Conservation (phyloP, 208 protist genomes). For the Acanthamoeba sp. region DNA sequence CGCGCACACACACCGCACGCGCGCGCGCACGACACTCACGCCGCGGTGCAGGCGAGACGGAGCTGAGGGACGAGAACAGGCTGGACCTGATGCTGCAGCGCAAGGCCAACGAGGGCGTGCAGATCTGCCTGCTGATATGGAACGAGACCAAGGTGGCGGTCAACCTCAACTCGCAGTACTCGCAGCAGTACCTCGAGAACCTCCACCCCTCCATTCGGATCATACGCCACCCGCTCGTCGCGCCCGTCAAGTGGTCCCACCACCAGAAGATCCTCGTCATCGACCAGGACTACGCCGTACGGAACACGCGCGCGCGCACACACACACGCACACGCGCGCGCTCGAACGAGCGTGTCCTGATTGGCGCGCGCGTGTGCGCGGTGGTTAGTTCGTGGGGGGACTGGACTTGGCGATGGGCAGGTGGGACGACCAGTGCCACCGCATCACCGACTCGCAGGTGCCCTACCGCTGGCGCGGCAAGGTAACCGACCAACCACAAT, state of each 20-base stretch:
- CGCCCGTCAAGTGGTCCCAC: conserved; percentile 65
- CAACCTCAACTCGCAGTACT: conserved; percentile 61
- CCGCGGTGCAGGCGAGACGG: not conserved
- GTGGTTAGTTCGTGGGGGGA: conserved; percentile 61
- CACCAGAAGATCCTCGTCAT: conserved; percentile 70
- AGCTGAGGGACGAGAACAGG: not conserved
- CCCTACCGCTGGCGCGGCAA: conserved; percentile 78
- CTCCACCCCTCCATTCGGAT: not conserved
- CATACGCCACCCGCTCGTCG: not conserved
- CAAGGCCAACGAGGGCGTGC: not conserved
- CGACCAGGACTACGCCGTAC: conserved; percentile 73
- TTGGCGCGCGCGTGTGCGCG: conserved; percentile 65
- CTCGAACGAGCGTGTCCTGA: not conserved
- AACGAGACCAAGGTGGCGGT: conserved; percentile 85
- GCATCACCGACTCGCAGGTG: conserved; percentile 81
- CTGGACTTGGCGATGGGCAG: conserved; percentile 40
- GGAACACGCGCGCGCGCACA: conserved; percentile 43
- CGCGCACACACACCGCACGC: not conserved
- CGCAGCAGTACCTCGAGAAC: conserved; percentile 48
- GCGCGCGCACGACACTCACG: not conserved
- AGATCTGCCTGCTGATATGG: conserved; percentile 77
- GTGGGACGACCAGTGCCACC: conserved; percentile 36
- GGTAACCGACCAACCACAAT: conserved; percentile 80
- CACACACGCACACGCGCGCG: not conserved
- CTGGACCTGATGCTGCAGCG: conserved; percentile 16